Base-by-base conservation (phyloP, 768 basidiomycete genomes). In the Boletus barrowsii region DNA sequence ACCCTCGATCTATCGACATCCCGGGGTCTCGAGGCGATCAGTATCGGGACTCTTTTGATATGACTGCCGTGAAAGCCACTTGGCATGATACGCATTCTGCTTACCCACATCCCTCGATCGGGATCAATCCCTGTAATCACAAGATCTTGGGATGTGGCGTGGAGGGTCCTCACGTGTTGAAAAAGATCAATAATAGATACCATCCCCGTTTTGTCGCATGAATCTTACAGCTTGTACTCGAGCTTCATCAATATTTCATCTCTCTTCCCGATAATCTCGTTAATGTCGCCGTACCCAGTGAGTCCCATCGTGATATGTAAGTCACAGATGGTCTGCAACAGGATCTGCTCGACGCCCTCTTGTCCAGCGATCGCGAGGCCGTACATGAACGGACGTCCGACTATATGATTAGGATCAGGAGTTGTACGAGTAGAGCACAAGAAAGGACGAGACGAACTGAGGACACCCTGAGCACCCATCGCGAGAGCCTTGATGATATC, bases 401-500 rank as follows among this genome's bases (percentile, higher is more conserved):
- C 86, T 90, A 56, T 30, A 8, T 3, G 8, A 10, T 6, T 14
- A 30, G 10, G 18, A 44, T 57, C 42, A 60, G 54, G 18, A 30
- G 30, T 8, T 14, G 1, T 4, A 10, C 13, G 18, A 3, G 10
- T 2, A 15, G 6, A 41, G 3, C 10, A 29, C 24, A 35, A 20
- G 45, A 2, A 3, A 42, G 26, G 26, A 22, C 8, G 33, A n/a
- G 15, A 78, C 88, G 61, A 59, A 90, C 84, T 75, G 18, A 93
- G 68, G 15, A 94, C 84, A 9, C 76, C 90, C 60, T 94, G 86
- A 9, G 93, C 93, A 40, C 93, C 92, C 0, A 95, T 76, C 1
- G 91, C 91, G 29, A 94, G 71, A 0, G 93, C 93, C 68, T 90
- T 90, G 69, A 92, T 77, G 43, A 93, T 81, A 57, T 96, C 93